Base-by-base conservation (phyloP, 805 yeast genomes). In the Yarrowia deformans region DNA sequence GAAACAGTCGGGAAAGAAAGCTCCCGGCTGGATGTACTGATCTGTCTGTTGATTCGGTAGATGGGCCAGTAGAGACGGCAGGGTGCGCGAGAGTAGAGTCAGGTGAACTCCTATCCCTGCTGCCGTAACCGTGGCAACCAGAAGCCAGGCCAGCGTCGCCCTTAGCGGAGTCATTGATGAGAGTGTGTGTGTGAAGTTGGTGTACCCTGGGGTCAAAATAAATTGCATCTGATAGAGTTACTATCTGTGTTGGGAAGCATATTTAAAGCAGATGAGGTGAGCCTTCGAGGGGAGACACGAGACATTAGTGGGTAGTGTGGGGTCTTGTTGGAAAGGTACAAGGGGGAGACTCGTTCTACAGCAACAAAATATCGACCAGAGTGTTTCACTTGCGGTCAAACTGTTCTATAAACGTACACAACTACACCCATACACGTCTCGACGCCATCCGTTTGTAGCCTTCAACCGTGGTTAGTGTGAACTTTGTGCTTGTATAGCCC, bases 1-100 rank as follows among this genome's bases (percentile, higher is more conserved):
- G 73, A 88, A 85, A 0, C 89, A 85, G 75, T 89, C 93, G 0
- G 93, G 93, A 73, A 85, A 86, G 74, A 89, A 88, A 0, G 90
- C 82, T 0, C 92, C 93, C 0, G 89, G 83, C 16, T 84, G 76
- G n/a, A 83, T 72, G 58, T 76, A 81, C 3, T 60, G 66, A 42
- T 45, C 52, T 6, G 42, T 60, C 19, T 60, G 50, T 14, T 43
- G 40, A 34, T 43, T 80, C 75, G 2, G 67, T 8, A 49, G 19
- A 39, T 48, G 56, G 1, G 39, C 16, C 39, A 63, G 19, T 48
- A 48, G 8, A 2, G 52, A 46, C 19, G 68, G 68, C 23, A 63
- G 18, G 3, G 68, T 48, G 32, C 68, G 68, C 8, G 68, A 63
- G 2, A 63, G 39, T 32, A 63, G 46, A 32, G 68, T 48, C 23